Percentiles rank a stretch among this genome's conserved stretches.
These are phyloP conservation scores for Prunus armeniaca DNA, from an alignment of 306 rosid genomes.

Conservation along the genomic window DNA sequence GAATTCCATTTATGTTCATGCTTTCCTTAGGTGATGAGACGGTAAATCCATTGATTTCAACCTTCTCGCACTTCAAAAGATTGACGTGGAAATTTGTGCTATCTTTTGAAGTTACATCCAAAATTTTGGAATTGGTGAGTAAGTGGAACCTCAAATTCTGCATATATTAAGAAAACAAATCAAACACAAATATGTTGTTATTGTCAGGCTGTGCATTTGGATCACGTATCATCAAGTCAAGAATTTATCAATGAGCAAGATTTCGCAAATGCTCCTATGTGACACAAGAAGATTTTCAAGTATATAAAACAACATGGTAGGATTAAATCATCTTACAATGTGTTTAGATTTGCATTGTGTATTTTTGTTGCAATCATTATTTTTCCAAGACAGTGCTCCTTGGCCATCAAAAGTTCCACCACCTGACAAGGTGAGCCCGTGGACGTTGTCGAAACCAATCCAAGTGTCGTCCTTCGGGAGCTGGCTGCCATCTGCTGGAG, in stretches of 20 bases:
- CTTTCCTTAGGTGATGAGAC: slow-evolving; percentile 32
- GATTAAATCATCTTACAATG: slow-evolving; percentile 23
- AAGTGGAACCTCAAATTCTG: slow-evolving; percentile 39
- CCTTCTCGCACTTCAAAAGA: slow-evolving; percentile 25
- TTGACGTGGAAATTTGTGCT: slow-evolving; percentile 36
- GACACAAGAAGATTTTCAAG: too few species aligned
- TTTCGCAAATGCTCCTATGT: too few species aligned
- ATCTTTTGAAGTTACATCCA: slow-evolving; percentile 24
- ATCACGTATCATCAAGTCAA: too few species aligned
- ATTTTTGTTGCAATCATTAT: too few species aligned
- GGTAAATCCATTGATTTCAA: slow-evolving; percentile 25
- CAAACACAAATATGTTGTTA: neutral
- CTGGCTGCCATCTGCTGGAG: slow-evolving; percentile 15
- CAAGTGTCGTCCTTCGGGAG: slow-evolving; percentile 17
- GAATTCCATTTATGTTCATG: slow-evolving; percentile 48
- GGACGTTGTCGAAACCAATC: slow-evolving; percentile 28
- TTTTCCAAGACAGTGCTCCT: slow-evolving; percentile 8
- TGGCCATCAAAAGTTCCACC: slow-evolving; percentile 42
- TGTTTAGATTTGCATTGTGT: slow-evolving; percentile 12
- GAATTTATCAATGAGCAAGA: too few species aligned
- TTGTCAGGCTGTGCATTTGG: neutral
- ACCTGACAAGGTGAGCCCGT: slow-evolving; percentile 30
- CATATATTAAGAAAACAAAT: neutral
- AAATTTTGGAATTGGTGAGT: slow-evolving; percentile 26
- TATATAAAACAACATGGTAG: too few species aligned